Evolutionary conservation across 2,329 filamentous ascomycete genomes (phyloP), one percentile per base, ranked within the genome.

Genomic region (Colletotrichum eleusines): DNA sequence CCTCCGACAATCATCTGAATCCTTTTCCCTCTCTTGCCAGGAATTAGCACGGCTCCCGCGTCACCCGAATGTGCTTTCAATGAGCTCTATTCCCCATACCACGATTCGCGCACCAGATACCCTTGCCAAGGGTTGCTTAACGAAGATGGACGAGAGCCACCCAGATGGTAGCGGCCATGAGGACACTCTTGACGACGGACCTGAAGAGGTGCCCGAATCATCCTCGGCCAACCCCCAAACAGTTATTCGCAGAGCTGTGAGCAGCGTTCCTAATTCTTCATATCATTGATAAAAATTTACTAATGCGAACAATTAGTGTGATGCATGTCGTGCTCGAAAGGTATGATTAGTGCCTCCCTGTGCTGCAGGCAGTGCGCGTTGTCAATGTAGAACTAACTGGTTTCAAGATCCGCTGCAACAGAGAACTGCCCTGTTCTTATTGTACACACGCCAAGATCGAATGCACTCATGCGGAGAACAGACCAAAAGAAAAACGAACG

Each of bases 371-470:
- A 16, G 26, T 31, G 14, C 14, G 23, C 18, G n/a, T n/a, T 11
- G 55, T 40, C 12, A 42, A 18, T 35, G 1, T n/a, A n/a, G 23
- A 9, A 23, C 55, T 61, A 31, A 62, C 57, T 35, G 51, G 11
- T 7, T 26, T 20, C n/a, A 70, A 79, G 78, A 79, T 81, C 58
- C 79, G 80, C 14, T 81, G 80, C 73, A 79, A 81, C 71, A 78
- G 80, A 69, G 78, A 81, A 60, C 76, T 74, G 2, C 80, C 80
- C 2, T 81, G 80, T 44, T 77, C 79, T 44, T 79, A 81, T 63
- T 81, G 80, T 55, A 51, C 77, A 2, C 77, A 80, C 58, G 78
- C 79, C 69, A 80, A 80, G 72, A 80, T 81, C 23, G 75, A 78
- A n/a, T 82, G 80, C 51, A 79, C 76, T 26, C 79, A 82, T 55